A percentile compares a stretch with the other conserved stretches of the same genome.
Conservation (phyloP, 2,329 filamentous ascomycete genomes). For the Phialophora verrucosa region DNA sequence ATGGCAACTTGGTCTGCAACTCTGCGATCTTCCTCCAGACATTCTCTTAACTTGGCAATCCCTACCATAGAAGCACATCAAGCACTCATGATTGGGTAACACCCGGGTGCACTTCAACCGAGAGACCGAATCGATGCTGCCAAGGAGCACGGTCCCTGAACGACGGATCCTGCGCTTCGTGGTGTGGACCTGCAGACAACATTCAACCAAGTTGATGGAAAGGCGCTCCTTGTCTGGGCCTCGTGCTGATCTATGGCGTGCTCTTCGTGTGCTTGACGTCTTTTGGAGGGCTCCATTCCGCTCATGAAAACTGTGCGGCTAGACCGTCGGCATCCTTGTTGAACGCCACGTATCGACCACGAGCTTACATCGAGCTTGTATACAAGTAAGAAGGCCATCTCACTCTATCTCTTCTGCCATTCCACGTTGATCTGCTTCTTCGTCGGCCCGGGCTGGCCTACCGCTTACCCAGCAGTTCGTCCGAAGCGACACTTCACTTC, state of each 20-base stretch:
- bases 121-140: background rate
- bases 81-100: background rate
- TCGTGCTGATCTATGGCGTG: conserved; percentile 5
- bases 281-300: conserved; percentile 1
- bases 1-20: background rate
- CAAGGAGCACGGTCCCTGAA: background rate
- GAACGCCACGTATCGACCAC: background rate
- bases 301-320: background rate
- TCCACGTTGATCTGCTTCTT: background rate
- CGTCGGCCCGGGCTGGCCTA: background rate
- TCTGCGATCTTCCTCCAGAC: background rate
- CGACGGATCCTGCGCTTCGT: background rate
- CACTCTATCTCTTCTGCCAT: background rate
- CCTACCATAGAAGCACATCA: background rate
- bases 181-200: conserved; percentile 3
- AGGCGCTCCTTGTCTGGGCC: background rate
- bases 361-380: conserved; percentile 3
- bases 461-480: background rate
- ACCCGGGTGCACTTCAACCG: background rate
- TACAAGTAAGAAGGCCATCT: background rate
- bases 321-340: background rate
- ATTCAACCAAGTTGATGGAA: background rate
- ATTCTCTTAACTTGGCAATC: background rate
- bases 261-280: conserved; percentile 17
- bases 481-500: background rate